Percentiles rank a stretch among this genome's conserved stretches.
Conservation (phyloP, 305 asterid genomes). For the Solanum aculeatissimum region DNA sequence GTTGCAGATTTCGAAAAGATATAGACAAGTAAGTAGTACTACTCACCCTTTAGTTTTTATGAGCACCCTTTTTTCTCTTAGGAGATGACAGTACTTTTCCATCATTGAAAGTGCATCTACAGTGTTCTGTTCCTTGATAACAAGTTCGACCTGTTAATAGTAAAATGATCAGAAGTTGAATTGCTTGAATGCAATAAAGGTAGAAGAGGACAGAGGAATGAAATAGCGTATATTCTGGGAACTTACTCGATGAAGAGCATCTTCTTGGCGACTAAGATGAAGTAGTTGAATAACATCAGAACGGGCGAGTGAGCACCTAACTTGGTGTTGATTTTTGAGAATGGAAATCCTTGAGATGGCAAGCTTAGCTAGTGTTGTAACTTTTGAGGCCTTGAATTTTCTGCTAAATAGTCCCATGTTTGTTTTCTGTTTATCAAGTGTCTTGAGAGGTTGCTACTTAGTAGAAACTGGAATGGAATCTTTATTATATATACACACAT, state of each 20-base stretch:
- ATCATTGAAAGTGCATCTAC: conserved; percentile 29
- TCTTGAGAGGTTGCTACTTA: background rate
- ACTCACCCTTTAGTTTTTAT: conserved; percentile 12
- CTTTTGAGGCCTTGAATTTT: conserved; percentile 12
- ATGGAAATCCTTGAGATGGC: conserved; percentile 23
- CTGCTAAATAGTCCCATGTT: conserved; percentile 22
- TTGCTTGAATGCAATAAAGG: background rate
- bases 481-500: background rate
- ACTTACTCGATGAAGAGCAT: conserved; percentile 24
- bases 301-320: conserved; percentile 14
- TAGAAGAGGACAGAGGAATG: background rate
- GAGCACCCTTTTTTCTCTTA: conserved; percentile 6
- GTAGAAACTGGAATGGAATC: background rate
- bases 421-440: background rate
- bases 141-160: conserved; percentile 22
- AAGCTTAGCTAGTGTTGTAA: conserved; percentile 12
- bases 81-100: conserved; percentile 19
- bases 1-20: background rate
- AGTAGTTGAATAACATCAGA: conserved; percentile 33
- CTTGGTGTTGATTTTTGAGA: conserved; percentile 18
- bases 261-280: conserved; percentile 18
- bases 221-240: background rate
- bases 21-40: background rate
- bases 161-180: background rate
- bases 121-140: conserved; percentile 28